Evolutionary conservation across 805 yeast genomes (phyloP).

Genomic region (Phaffomyces thermotolerans): DNA sequence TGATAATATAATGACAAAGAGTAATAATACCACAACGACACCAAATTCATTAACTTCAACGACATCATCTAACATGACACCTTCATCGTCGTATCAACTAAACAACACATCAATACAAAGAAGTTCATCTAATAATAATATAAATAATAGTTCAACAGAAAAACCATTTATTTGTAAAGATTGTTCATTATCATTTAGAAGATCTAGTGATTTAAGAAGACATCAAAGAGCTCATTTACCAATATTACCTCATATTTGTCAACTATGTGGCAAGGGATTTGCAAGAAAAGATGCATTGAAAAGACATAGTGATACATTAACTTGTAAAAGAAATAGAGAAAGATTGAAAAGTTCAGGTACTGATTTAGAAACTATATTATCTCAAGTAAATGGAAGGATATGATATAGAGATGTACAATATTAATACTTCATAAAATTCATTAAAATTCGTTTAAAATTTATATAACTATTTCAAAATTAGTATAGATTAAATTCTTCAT

Average conservation of each 20-base stretch:
- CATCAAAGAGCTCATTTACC: slow-evolving; percentile 71
- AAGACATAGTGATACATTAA: slow-evolving; percentile 65
- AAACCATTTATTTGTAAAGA: slow-evolving; percentile 49
- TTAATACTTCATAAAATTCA: too few species aligned
- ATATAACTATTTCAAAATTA: slow-evolving; percentile 15
- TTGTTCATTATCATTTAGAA: slow-evolving; percentile 56
- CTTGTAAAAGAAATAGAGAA: slow-evolving; percentile 67
- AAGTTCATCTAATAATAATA: not conserved
- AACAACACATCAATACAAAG: slow-evolving; percentile 1
- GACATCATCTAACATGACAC: slow-evolving; percentile 2
- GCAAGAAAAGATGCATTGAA: slow-evolving; percentile 79
- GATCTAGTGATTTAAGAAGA: slow-evolving; percentile 64
- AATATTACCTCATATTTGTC: slow-evolving; percentile 69
- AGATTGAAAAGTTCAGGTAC: slow-evolving; percentile 35
- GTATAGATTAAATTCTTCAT: slow-evolving; percentile 17
- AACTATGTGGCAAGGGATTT: slow-evolving; percentile 73
- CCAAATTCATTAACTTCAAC: slow-evolving; percentile 1
- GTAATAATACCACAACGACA: slow-evolving; percentile 1
- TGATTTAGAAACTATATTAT: slow-evolving; percentile 27
- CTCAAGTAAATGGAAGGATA: slow-evolving; percentile 14
- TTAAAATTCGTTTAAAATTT: not conserved
- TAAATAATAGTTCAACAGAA: slow-evolving; percentile 6
- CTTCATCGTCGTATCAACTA: not conserved
- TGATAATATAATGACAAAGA: not conserved
- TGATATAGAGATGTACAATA: too few species aligned